phyloP scores from a whole-genome alignment of 371 early-diverging fungal species.

The Caulochytrium protostelioides region DNA sequence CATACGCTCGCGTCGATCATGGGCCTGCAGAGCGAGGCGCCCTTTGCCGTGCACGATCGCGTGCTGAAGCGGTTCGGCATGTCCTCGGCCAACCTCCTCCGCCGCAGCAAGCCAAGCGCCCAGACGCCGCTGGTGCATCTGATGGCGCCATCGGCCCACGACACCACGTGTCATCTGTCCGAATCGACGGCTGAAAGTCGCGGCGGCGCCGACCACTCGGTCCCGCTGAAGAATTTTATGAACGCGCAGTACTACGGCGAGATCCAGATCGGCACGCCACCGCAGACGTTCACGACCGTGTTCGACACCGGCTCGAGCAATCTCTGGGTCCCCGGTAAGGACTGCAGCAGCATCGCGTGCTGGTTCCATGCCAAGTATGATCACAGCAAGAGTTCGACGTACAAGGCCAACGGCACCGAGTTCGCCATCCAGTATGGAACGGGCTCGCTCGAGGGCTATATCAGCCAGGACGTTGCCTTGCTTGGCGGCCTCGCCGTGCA shows the following conservation, averaged over 20 bases:
- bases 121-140: too few species aligned
- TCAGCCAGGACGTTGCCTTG: slow-evolving; percentile 47
- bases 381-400: slow-evolving; percentile 41
- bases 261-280: slow-evolving; percentile 57
- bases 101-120: too few species aligned
- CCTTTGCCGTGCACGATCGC: too few species aligned
- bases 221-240: slow-evolving; percentile 54
- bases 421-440: slow-evolving; percentile 79
- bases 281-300: slow-evolving; percentile 72
- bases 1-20: too few species aligned
- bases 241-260: slow-evolving; percentile 91
- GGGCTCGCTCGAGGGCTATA: slow-evolving; percentile 75
- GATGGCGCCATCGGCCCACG: too few species aligned
- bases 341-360: slow-evolving; percentile 80
- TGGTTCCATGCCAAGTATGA: slow-evolving; percentile 72
- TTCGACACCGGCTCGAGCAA: slow-evolving; percentile 74
- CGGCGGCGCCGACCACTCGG: slow-evolving; percentile 17
- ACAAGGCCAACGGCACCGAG: slow-evolving; percentile 61
- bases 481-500: slow-evolving; percentile 44
- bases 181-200: too few species aligned
- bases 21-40: too few species aligned
- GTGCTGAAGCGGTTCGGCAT: too few species aligned
- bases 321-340: slow-evolving; percentile 90
- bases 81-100: too few species aligned
- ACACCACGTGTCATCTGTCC: too few species aligned